Percentiles rank a stretch among this genome's conserved stretches.
These are phyloP conservation scores for Poa annua DNA, from an alignment of 176 grass and related monocot species.

Conservation along the genomic window DNA sequence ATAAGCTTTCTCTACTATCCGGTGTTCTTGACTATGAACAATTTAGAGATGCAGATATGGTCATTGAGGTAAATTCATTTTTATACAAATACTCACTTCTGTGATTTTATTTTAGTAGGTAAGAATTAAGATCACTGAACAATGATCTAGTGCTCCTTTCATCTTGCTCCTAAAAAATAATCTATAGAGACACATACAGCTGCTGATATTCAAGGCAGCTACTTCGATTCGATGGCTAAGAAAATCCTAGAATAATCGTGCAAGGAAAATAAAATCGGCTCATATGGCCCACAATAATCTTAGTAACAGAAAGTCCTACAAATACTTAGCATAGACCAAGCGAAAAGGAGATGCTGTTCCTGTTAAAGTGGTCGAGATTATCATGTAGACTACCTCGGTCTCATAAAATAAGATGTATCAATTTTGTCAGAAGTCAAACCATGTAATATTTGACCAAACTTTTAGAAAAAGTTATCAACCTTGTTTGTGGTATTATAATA, in stretches of 20 bases:
- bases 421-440: too few species aligned
- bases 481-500: too few species aligned
- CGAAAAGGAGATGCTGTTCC: neutral
- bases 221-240: neutral
- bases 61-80: conserved; percentile 70
- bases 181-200: neutral
- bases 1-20: conserved; percentile 64
- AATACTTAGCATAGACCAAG: neutral
- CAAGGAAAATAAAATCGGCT: neutral
- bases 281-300: neutral
- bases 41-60: conserved; percentile 75
- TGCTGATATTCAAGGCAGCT: neutral
- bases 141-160: conserved; percentile 19
- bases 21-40: conserved; percentile 84
- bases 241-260: neutral
- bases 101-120: neutral
- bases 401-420: too few species aligned
- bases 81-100: neutral
- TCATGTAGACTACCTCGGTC: neutral
- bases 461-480: too few species aligned
- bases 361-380: neutral
- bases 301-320: neutral
- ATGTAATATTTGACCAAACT: too few species aligned
- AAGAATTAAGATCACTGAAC: neutral
- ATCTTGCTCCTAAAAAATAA: conserved; percentile 20